These are phyloP conservation scores for Cyberlindnera galapagoensis DNA, from an alignment of 805 yeast species.

Conservation along the genomic window DNA sequence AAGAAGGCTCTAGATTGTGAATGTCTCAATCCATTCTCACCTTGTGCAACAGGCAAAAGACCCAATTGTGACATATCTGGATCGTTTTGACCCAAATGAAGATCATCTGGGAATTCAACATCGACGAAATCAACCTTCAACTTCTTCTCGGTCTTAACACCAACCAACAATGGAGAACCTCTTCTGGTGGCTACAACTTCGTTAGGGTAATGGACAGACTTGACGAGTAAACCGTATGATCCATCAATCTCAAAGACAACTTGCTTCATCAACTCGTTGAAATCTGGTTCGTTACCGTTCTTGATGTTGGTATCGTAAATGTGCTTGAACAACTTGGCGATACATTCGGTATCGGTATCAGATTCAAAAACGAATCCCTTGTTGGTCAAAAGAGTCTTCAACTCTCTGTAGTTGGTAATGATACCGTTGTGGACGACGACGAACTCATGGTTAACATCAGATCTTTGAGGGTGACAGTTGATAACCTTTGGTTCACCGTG, in stretches of 20 bases:
- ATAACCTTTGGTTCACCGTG: conserved; percentile 85
- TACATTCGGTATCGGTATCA: conserved; percentile 97
- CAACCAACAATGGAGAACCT: conserved; percentile 95
- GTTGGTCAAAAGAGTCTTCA: conserved; percentile 69
- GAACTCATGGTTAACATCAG: conserved; percentile 78
- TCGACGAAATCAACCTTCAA: conserved; percentile 97
- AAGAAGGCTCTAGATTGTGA: conserved; percentile 96
- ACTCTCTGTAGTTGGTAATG: conserved; percentile 90
- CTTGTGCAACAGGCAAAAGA: conserved; percentile 50
- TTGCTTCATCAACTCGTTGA: conserved; percentile 86
- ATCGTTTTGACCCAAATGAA: conserved; percentile 21
- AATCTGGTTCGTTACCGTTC: conserved; percentile 77
- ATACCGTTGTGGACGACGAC: conserved; percentile 97
- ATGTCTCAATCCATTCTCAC: conserved; percentile 56
- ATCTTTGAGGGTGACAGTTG: conserved; percentile 96
- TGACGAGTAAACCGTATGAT: conserved; percentile 92
- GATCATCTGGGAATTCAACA: conserved; percentile 77
- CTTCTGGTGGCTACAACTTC: conserved; percentile 96
- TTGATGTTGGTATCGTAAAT: conserved; percentile 69
- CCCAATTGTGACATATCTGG: conserved; percentile 23
- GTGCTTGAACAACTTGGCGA: conserved; percentile 91
- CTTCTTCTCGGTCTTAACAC: conserved; percentile 93
- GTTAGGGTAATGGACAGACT: conserved; percentile 87
- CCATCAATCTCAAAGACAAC: conserved; percentile 93
- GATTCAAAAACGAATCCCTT: conserved; percentile 83